Conservation (phyloP, 495 filamentous ascomycete genomes). For the Neurospora discreta region DNA sequence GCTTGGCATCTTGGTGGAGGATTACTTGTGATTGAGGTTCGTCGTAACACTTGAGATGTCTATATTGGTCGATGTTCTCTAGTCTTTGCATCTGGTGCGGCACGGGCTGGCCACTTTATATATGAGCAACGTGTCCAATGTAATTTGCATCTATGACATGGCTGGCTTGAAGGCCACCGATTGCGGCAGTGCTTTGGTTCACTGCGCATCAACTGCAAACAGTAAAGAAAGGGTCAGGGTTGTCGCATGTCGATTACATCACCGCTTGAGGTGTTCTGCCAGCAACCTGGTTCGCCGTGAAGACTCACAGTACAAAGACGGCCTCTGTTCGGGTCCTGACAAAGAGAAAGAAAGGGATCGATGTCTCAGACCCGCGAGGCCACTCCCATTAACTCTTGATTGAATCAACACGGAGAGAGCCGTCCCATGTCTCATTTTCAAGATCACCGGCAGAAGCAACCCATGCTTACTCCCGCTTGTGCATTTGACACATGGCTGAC, state of each 20-base stretch:
- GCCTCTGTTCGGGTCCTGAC: no score
- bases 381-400: neutral
- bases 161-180: neutral
- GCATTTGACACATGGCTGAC: neutral
- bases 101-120: neutral
- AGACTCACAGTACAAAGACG: neutral
- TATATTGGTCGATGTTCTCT: neutral
- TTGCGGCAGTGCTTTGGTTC: neutral
- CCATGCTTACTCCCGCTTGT: neutral
- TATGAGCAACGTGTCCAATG: neutral
- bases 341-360: neutral
- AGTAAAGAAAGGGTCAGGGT: neutral
- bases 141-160: neutral
- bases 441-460: neutral
- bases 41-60: neutral
- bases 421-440: neutral
- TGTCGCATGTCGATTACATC: neutral
- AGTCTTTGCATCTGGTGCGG: neutral
- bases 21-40: neutral
- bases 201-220: neutral
- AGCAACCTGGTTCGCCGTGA: neutral
- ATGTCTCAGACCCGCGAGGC: neutral
- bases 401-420: neutral
- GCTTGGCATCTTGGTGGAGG: slow-evolving; percentile 10
- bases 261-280: neutral